Base-by-base conservation (phyloP, 2,329 filamentous ascomycete species). In the Emericellopsis cladophorae region DNA sequence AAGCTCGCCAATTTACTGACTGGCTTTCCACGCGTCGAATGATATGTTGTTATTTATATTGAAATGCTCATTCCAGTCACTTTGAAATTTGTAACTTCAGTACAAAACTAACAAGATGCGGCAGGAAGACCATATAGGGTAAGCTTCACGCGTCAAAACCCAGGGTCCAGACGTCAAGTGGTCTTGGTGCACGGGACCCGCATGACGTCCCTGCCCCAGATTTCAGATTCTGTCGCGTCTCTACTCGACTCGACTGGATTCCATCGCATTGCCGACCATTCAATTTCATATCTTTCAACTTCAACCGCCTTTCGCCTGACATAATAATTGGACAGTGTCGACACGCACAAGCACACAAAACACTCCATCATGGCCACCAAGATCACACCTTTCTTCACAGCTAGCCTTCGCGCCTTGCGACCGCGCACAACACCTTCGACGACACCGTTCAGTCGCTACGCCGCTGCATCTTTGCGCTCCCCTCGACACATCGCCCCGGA, bases 321-420 rank as follows among this genome's bases (percentile, higher is more conserved):
- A 22, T 23, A 33, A 35, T 21, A 16, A 21, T 26, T 21, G 34
- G 36, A 23, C 26, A n/a, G 10, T 32, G n/a, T 12, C 26, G 7
- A 15, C 37, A 23, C 24, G 31, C 40, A 35, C 7, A 29, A 8
- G 40, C 42, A 40, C 42, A 58, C 37, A 6, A 29, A 31, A 8
- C 32, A 23, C 37, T 16, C 14, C 39, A 43, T 40, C 43, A 61
- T 61, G 59, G 52, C 57, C 15, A 51, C 56, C 21, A 51, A 49
- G 47, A 40, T 52, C 39, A 42, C 49, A 14, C 41, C 44, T 3
- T 36, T 48, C 16, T 8, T 53, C 23, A 36, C 48, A 10, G 39
- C 44, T n/a, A 36, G 48, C 16, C 34, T 45, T 42, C 45, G 49
- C 12, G 47, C 38, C 37, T n/a, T 45, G 36, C 41, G 44, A 6